phyloP scores from a whole-genome alignment of 495 filamentous ascomycete species.

The Penicillium manginii region DNA sequence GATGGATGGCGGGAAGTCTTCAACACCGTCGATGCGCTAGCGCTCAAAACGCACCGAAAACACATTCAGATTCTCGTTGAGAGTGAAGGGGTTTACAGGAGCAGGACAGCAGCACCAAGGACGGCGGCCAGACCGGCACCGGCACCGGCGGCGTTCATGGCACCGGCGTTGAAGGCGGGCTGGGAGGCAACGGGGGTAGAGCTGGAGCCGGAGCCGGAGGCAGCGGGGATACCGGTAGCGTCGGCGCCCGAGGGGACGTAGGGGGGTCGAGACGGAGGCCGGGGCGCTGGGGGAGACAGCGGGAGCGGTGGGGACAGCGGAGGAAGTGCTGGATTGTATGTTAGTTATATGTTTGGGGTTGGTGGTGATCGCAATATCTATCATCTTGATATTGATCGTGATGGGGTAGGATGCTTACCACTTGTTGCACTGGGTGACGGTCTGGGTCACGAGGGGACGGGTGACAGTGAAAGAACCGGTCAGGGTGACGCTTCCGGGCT shows the following conservation, averaged over 20 bases:
- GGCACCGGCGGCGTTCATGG: slow-evolving; percentile 55
- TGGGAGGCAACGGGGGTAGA: slow-evolving; percentile 54
- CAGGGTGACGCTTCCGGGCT: slow-evolving; percentile 80
- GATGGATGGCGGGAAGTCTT: background rate
- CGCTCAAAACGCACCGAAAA: slow-evolving; percentile 9
- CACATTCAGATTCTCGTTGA: slow-evolving; percentile 1
- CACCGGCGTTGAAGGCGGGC: slow-evolving; percentile 52
- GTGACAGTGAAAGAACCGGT: slow-evolving; percentile 66
- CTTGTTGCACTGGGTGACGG: slow-evolving; percentile 66
- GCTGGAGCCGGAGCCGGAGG: slow-evolving; percentile 31
- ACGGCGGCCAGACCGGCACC: slow-evolving; percentile 74
- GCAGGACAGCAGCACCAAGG: slow-evolving; percentile 71
- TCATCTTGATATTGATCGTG: background rate
- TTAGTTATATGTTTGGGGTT: background rate
- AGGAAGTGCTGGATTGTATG: slow-evolving; percentile 23
- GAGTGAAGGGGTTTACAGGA: slow-evolving; percentile 60
- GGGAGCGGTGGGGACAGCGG: slow-evolving; percentile 44
- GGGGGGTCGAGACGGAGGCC: slow-evolving; percentile 55
- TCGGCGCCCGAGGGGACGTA: slow-evolving; percentile 44
- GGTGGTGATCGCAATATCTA: background rate
- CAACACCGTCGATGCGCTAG: slow-evolving; percentile 11
- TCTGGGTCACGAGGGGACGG: slow-evolving; percentile 66
- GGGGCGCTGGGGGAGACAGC: slow-evolving; percentile 45
- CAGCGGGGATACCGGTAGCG: slow-evolving; percentile 14
- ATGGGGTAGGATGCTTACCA: slow-evolving; percentile 52